Conservation (phyloP, 2,329 filamentous ascomycete genomes). For the Cadophora malorum region DNA sequence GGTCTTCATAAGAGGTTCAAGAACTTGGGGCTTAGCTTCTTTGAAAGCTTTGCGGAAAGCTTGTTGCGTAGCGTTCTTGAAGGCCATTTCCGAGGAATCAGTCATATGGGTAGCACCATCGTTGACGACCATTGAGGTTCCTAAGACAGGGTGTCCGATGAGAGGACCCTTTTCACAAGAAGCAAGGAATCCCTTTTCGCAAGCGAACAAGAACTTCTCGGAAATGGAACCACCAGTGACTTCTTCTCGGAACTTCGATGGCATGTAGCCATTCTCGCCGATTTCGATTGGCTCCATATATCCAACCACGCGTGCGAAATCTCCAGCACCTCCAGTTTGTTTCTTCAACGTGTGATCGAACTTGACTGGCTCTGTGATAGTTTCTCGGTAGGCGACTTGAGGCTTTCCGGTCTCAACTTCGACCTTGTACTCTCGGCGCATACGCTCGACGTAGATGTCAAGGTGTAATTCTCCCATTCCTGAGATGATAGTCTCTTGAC, state of each 20-base stretch:
- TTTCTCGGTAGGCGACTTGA: constrained; percentile 96
- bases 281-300: constrained; percentile 82
- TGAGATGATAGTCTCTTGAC: constrained; percentile 95
- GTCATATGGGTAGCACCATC: constrained; percentile 98
- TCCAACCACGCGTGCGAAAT: constrained; percentile 91
- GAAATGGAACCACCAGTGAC: constrained; percentile 90
- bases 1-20: constrained; percentile 98
- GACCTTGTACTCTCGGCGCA: constrained; percentile 95
- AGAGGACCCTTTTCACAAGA: constrained; percentile 87
- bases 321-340: constrained; percentile 93
- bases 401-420: constrained; percentile 96
- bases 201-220: constrained; percentile 94
- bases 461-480: constrained; percentile 98
- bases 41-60: constrained; percentile 95
- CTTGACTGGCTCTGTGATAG: constrained; percentile 77
- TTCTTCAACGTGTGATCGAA: constrained; percentile 96
- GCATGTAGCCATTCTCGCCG: constrained; percentile 57
- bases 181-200: constrained; percentile 90
- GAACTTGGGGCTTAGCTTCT: constrained; percentile 79
- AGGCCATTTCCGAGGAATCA: constrained; percentile 95
- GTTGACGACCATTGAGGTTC: constrained; percentile 88
- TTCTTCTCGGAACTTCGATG: constrained; percentile 84
- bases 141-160: constrained; percentile 91
- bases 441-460: constrained; percentile 96
- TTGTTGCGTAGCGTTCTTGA: constrained; percentile 93